phyloP scores from a whole-genome alignment of 2,329 filamentous ascomycete genomes.

The Pyrenophora tritici-repentis region DNA sequence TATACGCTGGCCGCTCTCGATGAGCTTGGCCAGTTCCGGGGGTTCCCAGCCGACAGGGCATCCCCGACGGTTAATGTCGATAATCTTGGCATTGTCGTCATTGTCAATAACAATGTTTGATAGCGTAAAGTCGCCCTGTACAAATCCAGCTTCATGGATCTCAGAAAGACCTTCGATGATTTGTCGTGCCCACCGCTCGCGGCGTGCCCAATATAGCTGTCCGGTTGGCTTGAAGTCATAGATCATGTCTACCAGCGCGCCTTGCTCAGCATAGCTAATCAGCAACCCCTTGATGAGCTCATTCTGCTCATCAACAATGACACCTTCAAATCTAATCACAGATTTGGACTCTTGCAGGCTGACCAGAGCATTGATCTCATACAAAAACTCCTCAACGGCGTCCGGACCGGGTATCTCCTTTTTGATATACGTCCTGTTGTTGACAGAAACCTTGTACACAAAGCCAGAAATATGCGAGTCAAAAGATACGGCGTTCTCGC shows the following conservation, averaged over 20 bases:
- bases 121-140: slow-evolving; percentile 95
- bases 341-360: slow-evolving; percentile 72
- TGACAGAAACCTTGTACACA: slow-evolving; percentile 86
- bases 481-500: slow-evolving; percentile 78
- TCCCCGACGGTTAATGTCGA: slow-evolving; percentile 96
- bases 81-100: slow-evolving; percentile 87
- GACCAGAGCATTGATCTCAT: slow-evolving; percentile 94
- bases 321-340: slow-evolving; percentile 84
- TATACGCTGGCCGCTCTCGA: slow-evolving; percentile 86
- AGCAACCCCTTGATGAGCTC: slow-evolving; percentile 83
- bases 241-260: slow-evolving; percentile 86
- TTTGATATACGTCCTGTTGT: slow-evolving; percentile 79
- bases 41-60: slow-evolving; percentile 98
- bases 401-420: slow-evolving; percentile 98
- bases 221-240: slow-evolving; percentile 70
- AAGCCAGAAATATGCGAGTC: slow-evolving; percentile 95
- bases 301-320: slow-evolving; percentile 79
- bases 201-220: slow-evolving; percentile 68
- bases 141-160: slow-evolving; percentile 94
- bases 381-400: slow-evolving; percentile 93
- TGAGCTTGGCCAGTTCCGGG: slow-evolving; percentile 83
- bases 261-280: slow-evolving; percentile 84
- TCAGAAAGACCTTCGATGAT: slow-evolving; percentile 88
- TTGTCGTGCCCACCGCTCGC: slow-evolving; percentile 87
- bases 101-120: slow-evolving; percentile 95